These are phyloP conservation scores for Chiua sp. DNA, from an alignment of 1,284 basidiomycete genomes.

Conservation along the genomic window DNA sequence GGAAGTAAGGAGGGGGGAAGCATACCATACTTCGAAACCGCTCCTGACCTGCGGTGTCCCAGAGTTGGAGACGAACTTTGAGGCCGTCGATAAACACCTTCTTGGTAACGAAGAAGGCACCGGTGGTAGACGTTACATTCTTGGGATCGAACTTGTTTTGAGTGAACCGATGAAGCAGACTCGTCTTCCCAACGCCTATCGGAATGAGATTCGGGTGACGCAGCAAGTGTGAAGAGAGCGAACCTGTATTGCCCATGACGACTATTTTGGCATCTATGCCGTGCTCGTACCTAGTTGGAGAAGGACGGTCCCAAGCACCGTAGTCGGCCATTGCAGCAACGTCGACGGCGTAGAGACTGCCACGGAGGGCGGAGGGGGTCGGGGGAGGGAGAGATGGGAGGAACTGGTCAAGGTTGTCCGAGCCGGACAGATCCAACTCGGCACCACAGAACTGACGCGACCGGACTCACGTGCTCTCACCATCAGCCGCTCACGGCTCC, in stretches of 20 bases:
- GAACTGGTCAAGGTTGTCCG: constrained; percentile 8
- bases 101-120: constrained; percentile 95
- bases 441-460: constrained; percentile 36
- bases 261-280: constrained; percentile 97
- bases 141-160: constrained; percentile 89
- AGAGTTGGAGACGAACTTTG: constrained; percentile 86
- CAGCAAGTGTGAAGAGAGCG: constrained; percentile 27
- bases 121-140: constrained; percentile 91
- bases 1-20: constrained; percentile 21
- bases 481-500: not conserved
- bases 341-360: constrained; percentile 35
- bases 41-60: constrained; percentile 99
- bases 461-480: constrained; percentile 36
- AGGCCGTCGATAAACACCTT: constrained; percentile 89
- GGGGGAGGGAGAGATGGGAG: constrained; percentile 23
- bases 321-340: constrained; percentile 49
- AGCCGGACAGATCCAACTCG: constrained; percentile 23
- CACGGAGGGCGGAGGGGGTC: constrained; percentile 39
- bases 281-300: constrained; percentile 70
- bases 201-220: constrained; percentile 8
- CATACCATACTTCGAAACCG: constrained; percentile 91
- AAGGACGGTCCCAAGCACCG: constrained; percentile 64
- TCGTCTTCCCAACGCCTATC: constrained; percentile 93
- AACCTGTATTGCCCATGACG: constrained; percentile 94
- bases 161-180: constrained; percentile 91